Conservation (phyloP, 495 filamentous ascomycete genomes). For the Chaetomium tenue region DNA sequence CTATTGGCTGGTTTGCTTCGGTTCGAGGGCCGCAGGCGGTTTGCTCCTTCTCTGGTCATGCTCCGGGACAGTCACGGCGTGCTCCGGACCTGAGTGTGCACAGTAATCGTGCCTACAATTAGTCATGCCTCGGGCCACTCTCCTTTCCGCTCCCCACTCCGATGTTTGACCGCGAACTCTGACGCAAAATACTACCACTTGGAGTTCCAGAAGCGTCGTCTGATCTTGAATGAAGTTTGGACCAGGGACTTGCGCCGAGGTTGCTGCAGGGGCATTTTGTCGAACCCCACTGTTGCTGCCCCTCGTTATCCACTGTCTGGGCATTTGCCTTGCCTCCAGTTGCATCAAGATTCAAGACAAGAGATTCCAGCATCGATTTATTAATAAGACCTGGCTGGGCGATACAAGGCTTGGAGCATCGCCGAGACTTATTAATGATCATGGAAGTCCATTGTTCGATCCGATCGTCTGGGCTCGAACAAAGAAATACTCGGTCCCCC, state of each 20-base stretch:
- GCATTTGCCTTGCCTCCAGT: neutral
- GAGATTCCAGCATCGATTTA: no score
- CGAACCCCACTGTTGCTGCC: constrained; percentile 2
- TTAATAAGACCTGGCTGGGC: neutral
- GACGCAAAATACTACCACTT: no score
- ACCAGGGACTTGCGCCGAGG: neutral
- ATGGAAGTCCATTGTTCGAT: no score
- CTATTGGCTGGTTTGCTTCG: constrained; percentile 3
- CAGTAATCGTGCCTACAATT: neutral
- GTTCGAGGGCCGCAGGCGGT: neutral
- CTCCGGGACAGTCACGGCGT: neutral
- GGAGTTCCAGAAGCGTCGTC: no score
- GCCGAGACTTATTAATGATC: no score
- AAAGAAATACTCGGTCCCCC: neutral
- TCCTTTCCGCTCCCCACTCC: neutral
- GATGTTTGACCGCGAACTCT: neutral
- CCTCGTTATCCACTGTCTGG: neutral
- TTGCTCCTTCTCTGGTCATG: neutral
- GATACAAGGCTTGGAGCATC: no score
- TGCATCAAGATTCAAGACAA: neutral
- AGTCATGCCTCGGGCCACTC: neutral
- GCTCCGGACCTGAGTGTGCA: neutral
- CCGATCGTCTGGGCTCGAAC: neutral
- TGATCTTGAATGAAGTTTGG: no score
- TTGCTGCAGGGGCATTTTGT: constrained; percentile 10